Evolutionary conservation across 257 asterid genomes (phyloP).

Genomic region (Rubia yunnanensis): DNA sequence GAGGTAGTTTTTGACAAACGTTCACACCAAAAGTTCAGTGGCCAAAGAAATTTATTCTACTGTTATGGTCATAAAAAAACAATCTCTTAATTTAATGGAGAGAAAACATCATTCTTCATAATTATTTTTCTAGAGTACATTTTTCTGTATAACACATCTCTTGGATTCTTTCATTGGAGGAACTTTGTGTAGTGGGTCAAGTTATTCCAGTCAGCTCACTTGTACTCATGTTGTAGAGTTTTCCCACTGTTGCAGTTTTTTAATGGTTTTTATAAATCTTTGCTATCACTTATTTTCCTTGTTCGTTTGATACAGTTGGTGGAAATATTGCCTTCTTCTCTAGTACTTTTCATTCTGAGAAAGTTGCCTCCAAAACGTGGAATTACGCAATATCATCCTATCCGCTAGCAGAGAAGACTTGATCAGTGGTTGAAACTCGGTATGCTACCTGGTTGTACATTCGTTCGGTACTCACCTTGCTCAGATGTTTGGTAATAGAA

Average conservation of each 20-base stretch:
- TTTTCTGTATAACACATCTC: neutral
- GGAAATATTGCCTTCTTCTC: slow-evolving; percentile 84
- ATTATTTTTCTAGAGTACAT: too few species aligned
- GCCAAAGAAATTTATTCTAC: neutral
- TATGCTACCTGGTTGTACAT: neutral
- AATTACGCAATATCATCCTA: slow-evolving; percentile 84
- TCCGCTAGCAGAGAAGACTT: slow-evolving; percentile 28
- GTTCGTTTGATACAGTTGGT: slow-evolving; percentile 44
- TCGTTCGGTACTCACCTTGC: slow-evolving; percentile 11
- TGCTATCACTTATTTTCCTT: neutral
- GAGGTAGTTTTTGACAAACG: too few species aligned
- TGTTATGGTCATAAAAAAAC: neutral
- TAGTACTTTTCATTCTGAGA: slow-evolving; percentile 90
- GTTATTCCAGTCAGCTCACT: neutral
- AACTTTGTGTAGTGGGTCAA: neutral
- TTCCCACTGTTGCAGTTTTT: neutral
- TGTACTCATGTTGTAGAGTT: neutral
- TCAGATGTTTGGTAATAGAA: slow-evolving; percentile 5
- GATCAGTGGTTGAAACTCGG: neutral
- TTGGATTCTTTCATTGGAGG: neutral
- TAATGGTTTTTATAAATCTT: neutral
- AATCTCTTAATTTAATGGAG: too few species aligned
- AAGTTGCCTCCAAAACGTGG: slow-evolving; percentile 94
- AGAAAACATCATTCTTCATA: too few species aligned
- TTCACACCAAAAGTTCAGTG: neutral